Evolutionary conservation across 345 rosid species (phyloP), one percentile per base, ranked within the genome.

Genomic region (Euclidium syriacum): DNA sequence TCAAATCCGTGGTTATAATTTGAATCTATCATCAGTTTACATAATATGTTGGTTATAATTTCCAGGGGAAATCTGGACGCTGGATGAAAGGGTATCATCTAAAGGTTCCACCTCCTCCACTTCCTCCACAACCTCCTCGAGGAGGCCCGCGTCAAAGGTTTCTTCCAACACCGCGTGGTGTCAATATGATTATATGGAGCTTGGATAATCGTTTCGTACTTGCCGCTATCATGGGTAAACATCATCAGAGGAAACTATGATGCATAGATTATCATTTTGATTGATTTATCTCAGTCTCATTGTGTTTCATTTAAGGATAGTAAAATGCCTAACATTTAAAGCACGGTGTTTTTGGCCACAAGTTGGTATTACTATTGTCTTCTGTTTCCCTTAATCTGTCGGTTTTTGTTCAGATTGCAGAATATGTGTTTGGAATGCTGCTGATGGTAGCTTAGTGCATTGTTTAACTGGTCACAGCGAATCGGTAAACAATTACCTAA

Each of bases 121-220:
- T 90, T 81, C 97, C 92, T 25, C 90, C 92, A 64, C 97, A 87
- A 76, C 99, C 97, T 75, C 91, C 95, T 67, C 82, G 97, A 75
- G 97, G 99, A 62, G 97, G 99, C 53, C 99, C 99, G 42, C 97
- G 97, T 4, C 99, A 94, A 68, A 84, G 99, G 75, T 73, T 87
- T 57, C 91, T 94, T 65, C 97, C 99, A 44, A 90, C 96, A 51
- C 99, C 99, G 57, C 91, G 99, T 35, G 99, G 99, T 58, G 99
- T 94, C 68, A 94, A 94, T 76, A 94, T 94, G 99, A 94, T 94
- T 26, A 84, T 84, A n/a, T 90, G 99, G 99, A 94, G 99, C 81
- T 76, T 90, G 67, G 97, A 94, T 77, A 87, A 94, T 82, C 95
- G 95, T 75, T 94, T 94, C 72, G 99, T 94, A 67, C 97, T 90